A percentile compares a stretch with the other conserved stretches of the same genome.
Conservation (phyloP, 139 green algal species). For the Helicosporidium sp. region DNA sequence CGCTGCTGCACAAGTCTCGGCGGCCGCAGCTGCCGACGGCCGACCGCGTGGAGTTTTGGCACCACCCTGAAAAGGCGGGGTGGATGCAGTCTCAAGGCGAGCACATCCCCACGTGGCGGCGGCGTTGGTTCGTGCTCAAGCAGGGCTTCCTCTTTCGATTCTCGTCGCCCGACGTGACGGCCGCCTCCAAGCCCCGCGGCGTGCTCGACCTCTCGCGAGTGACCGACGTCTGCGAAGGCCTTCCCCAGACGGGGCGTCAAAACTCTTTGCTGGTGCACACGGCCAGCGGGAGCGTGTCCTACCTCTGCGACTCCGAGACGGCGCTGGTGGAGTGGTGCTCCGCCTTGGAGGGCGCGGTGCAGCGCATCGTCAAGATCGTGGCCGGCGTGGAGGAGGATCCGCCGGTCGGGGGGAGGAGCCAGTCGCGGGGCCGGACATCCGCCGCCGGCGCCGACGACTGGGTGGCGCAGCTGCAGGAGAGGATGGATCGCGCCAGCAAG, state of each 20-base stretch:
- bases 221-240: constrained; percentile 46
- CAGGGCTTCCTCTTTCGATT: constrained; percentile 70
- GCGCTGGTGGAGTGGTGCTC: constrained; percentile 74
- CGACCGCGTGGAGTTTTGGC: constrained; percentile 78
- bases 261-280: constrained; percentile 70
- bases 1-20: constrained; percentile 22
- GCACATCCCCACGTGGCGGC: constrained; percentile 64
- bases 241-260: constrained; percentile 27
- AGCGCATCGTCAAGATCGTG: constrained; percentile 37
- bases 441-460: constrained; percentile 8
- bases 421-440: constrained; percentile 2
- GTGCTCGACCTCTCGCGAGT: constrained; percentile 58
- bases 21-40: constrained; percentile 34
- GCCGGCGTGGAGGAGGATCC: constrained; percentile 47
- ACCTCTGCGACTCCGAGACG: constrained; percentile 63
- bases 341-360: constrained; percentile 49
- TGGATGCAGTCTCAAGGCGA: constrained; percentile 78
- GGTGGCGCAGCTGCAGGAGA: constrained; percentile 17
- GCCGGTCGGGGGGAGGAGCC: background rate
- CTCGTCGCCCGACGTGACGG: constrained; percentile 32
- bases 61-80: constrained; percentile 52
- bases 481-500: constrained; percentile 19
- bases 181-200: constrained; percentile 50
- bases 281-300: constrained; percentile 39
- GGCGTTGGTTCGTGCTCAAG: constrained; percentile 85